These are phyloP conservation scores for Leccinum uliginosum DNA, from an alignment of 768 basidiomycete genomes.

Conservation along the genomic window DNA sequence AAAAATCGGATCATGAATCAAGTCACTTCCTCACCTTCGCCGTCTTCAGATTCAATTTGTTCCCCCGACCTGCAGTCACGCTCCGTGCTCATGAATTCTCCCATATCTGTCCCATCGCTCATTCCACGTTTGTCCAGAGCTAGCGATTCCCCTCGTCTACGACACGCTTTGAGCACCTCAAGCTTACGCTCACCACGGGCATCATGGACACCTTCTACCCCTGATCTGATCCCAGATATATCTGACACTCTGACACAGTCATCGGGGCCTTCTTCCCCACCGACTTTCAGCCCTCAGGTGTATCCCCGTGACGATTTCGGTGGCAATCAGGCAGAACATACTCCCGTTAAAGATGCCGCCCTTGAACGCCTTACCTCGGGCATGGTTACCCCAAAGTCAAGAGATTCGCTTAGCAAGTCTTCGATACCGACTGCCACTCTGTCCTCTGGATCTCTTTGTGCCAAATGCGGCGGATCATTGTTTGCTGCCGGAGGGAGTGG, in stretches of 20 bases:
- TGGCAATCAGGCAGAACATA: slow-evolving; percentile 5
- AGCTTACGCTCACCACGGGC: slow-evolving; percentile 24
- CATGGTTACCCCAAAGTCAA: slow-evolving; percentile 27
- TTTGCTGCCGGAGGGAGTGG: slow-evolving; percentile 56
- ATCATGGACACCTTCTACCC: slow-evolving; percentile 45
- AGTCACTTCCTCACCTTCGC: slow-evolving; percentile 22
- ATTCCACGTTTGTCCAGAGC: slow-evolving; percentile 28
- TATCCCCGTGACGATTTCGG: slow-evolving; percentile 10
- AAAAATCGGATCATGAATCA: slow-evolving; percentile 50
- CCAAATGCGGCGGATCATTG: slow-evolving; percentile 54
- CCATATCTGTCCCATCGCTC: slow-evolving; percentile 15
- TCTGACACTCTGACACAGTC: slow-evolving; percentile 57
- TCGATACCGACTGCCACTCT: slow-evolving; percentile 30
- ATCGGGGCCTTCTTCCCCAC: slow-evolving; percentile 52
- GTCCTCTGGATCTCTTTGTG: slow-evolving; percentile 47
- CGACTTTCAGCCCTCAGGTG: slow-evolving; percentile 32
- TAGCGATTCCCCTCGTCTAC: slow-evolving; percentile 25
- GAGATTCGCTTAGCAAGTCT: slow-evolving; percentile 21
- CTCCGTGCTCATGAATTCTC: slow-evolving; percentile 9
- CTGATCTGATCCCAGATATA: slow-evolving; percentile 56
- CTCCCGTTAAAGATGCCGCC: slow-evolving; percentile 3
- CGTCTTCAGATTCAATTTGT: slow-evolving; percentile 14
- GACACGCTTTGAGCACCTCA: slow-evolving; percentile 26
- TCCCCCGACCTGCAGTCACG: slow-evolving; percentile 13
- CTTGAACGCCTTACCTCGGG: slow-evolving; percentile 15